Base-by-base conservation (phyloP, 1,139 yeast species). In the Pichia sp. region DNA sequence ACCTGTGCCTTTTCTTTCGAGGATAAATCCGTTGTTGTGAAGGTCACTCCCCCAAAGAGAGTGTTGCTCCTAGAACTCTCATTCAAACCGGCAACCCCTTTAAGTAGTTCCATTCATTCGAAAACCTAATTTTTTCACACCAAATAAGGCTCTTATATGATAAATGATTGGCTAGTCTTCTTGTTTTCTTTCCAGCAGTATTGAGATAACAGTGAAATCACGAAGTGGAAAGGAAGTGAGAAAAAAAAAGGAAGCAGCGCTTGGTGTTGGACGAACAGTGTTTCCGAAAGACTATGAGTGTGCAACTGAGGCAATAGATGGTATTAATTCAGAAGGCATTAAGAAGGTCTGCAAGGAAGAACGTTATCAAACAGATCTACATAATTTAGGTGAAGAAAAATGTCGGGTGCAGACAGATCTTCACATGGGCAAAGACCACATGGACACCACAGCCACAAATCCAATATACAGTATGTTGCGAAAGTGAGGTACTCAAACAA, bases 401-500 rank as follows among this genome's bases (percentile, higher is more conserved):
- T 50, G 53, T 50, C 56, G 11, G 30, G 46, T 4, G n/a, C 51
- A 31, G 41, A 41, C 11, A 50, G 45, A 45, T n/a, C 45, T 6
- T 29, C 50, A 26, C 46, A 49, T 32, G 53, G 49, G n/a, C 50
- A 46, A 16, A 50, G 32, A 44, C 34, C 47, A 7, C 52, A 38
- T 16, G 49, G 40, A 13, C 31, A 15, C 15, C 45, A 50, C 30
- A 23, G 30, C 15, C 53, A 49, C 10, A 58, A 57, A 49, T 50
- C 57, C 8, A 49, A 54, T 13, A 57, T 57, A 8, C 62, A 59
- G 38, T 55, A 55, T 51, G 85, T 93, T 56, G 95, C 96, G 54
- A 86, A 88, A 63, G 82, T 88, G 54, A 81, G 96, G 66, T 93
- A 90, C 69, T 82, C 83, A 58, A 93, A 93, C 68, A 88, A 84